Conservation (phyloP, 1,139 yeast genomes). For the Magnusiomyces ingens region DNA sequence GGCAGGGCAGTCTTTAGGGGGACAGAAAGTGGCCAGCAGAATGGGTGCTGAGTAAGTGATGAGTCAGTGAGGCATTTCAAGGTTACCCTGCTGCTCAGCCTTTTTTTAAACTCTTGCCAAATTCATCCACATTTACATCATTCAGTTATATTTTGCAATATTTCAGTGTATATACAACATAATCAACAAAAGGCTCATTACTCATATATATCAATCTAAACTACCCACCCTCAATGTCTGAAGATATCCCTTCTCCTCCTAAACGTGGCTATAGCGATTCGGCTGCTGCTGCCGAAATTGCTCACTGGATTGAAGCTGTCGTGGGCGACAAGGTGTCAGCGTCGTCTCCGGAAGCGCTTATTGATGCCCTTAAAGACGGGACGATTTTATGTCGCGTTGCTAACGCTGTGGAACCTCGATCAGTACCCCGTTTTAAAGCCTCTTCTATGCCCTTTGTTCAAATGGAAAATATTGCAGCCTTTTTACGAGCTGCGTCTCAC, state of each 20-base stretch:
- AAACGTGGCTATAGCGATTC: not conserved
- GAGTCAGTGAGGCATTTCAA: not conserved
- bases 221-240: not conserved
- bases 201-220: too few species aligned
- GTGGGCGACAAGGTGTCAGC: conserved; percentile 21
- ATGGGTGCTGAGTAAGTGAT: too few species aligned
- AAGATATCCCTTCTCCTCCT: not conserved
- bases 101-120: not conserved
- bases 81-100: conserved; percentile 1
- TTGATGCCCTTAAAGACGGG: conserved; percentile 60
- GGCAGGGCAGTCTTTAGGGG: too few species aligned
- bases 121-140: too few species aligned
- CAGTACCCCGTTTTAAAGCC: conserved; percentile 46
- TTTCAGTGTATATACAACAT: too few species aligned
- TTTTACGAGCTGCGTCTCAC: conserved; percentile 52
- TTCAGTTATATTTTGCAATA: too few species aligned
- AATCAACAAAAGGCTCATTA: too few species aligned
- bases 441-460: conserved; percentile 77
- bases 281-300: conserved; percentile 17
- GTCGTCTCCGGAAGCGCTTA: conserved; percentile 28
- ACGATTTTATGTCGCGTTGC: conserved; percentile 48
- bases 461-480: conserved; percentile 81
- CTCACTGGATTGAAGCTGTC: conserved; percentile 26
- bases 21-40: too few species aligned
- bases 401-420: conserved; percentile 34